These are phyloP conservation scores for Calonectria honghensis DNA, from an alignment of 2,329 filamentous ascomycete genomes.

Conservation along the genomic window DNA sequence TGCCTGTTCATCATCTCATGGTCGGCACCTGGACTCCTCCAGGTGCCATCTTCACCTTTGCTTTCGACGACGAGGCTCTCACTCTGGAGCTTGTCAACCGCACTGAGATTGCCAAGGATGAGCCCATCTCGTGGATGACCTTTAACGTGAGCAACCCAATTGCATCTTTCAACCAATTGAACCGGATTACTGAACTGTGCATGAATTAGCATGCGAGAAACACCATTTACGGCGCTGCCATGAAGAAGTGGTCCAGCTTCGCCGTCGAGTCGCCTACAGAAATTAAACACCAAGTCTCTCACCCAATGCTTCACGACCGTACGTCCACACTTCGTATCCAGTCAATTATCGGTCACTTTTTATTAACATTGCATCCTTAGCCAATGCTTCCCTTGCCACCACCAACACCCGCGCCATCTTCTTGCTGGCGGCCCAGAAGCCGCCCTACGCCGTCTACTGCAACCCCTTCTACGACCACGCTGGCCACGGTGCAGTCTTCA, in stretches of 20 bases:
- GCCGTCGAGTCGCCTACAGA: slow-evolving; percentile 83
- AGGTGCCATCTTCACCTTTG: slow-evolving; percentile 91
- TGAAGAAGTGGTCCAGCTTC: slow-evolving; percentile 95
- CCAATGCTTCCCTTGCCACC: slow-evolving; percentile 78
- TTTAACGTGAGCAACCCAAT: slow-evolving; percentile 79
- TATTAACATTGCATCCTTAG: slow-evolving; percentile 62
- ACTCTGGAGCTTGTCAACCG: slow-evolving; percentile 85
- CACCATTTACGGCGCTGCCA: slow-evolving; percentile 90
- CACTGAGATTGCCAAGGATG: slow-evolving; percentile 86
- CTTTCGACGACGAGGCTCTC: slow-evolving; percentile 88
- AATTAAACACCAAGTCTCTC: slow-evolving; percentile 84
- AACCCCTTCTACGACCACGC: slow-evolving; percentile 94
- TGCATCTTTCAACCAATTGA: not conserved
- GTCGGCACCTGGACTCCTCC: slow-evolving; percentile 94
- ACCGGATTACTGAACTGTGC: slow-evolving; percentile 11
- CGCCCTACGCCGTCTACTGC: slow-evolving; percentile 89
- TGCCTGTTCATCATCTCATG: slow-evolving; percentile 91
- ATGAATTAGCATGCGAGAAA: slow-evolving; percentile 82
- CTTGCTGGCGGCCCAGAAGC: slow-evolving; percentile 84
- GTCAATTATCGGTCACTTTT: not conserved
- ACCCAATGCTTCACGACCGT: slow-evolving; percentile 86
- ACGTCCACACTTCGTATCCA: slow-evolving; percentile 57
- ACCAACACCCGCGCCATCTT: slow-evolving; percentile 94
- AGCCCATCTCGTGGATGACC: slow-evolving; percentile 96
- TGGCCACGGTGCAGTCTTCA: slow-evolving; percentile 86